phyloP scores from a whole-genome alignment of 768 basidiomycete species.

The Leccinum disarticulatum region DNA sequence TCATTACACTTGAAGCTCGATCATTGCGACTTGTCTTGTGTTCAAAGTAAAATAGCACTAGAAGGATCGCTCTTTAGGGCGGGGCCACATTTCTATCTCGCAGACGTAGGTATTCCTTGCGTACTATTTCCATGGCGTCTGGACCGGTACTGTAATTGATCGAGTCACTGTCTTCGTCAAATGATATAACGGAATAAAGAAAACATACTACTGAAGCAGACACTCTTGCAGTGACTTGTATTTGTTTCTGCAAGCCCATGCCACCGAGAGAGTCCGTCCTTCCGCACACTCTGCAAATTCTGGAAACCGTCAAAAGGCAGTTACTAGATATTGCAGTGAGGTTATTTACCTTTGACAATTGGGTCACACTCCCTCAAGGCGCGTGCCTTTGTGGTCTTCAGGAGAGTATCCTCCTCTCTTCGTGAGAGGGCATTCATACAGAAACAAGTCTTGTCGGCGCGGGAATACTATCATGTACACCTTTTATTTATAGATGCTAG shows the following conservation, averaged over 20 bases:
- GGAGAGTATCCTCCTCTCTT: conserved; percentile 82
- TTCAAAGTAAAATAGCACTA: background rate
- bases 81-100: conserved; percentile 39
- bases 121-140: conserved; percentile 70
- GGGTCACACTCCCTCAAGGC: conserved; percentile 79
- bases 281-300: conserved; percentile 84
- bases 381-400: conserved; percentile 76
- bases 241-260: conserved; percentile 77
- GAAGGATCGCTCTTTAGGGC: background rate
- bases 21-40: background rate
- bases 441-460: background rate
- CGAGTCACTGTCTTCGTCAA: background rate
- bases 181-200: background rate
- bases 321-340: background rate
- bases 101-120: conserved; percentile 70
- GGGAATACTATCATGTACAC: background rate
- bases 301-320: conserved; percentile 30
- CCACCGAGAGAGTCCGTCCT: conserved; percentile 79
- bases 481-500: background rate
- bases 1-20: background rate
- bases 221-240: conserved; percentile 73
- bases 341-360: conserved; percentile 59
- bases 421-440: conserved; percentile 84
- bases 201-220: conserved; percentile 73
- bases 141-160: conserved; percentile 57